Conservation (phyloP, 305 asterid species). For the Fraxinus paxiana region DNA sequence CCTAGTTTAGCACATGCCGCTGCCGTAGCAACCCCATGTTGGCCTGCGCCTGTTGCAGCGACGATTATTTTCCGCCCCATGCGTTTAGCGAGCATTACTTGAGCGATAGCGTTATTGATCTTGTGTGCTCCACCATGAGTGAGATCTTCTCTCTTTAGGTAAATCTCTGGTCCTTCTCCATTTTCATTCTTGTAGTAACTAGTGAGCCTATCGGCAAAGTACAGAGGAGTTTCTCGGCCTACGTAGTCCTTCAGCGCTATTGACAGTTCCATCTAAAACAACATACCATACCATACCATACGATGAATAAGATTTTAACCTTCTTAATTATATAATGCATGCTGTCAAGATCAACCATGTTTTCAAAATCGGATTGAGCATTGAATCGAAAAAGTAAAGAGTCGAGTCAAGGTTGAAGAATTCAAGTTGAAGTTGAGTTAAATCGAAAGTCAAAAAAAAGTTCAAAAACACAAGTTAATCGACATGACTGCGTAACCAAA, state of each 20-base stretch:
- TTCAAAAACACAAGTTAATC: not conserved
- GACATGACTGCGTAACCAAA: not conserved
- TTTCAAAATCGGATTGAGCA: not conserved
- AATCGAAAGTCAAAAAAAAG: not conserved
- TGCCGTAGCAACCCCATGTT: not conserved
- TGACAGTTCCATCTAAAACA: conserved; percentile 48
- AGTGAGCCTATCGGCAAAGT: conserved; percentile 61
- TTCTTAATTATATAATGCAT: not conserved
- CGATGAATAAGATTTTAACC: not conserved
- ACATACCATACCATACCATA: not conserved
- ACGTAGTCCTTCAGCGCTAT: conserved; percentile 55
- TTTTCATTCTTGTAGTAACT: conserved; percentile 44
- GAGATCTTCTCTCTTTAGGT: conserved; percentile 75
- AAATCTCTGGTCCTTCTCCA: conserved; percentile 66
- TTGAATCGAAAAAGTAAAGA: not conserved
- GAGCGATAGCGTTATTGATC: conserved; percentile 81
- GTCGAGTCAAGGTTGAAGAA: not conserved
- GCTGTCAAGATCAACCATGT: not conserved
- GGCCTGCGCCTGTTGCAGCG: conserved; percentile 74
- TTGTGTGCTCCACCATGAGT: conserved; percentile 75
- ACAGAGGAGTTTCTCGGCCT: conserved; percentile 81
- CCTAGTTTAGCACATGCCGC: conserved; percentile 55
- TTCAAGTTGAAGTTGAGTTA: not conserved
- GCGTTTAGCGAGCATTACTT: conserved; percentile 79
- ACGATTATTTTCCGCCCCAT: conserved; percentile 41